Conservation (phyloP, 139 green algal species). For the Coccomyxa sp. region DNA sequence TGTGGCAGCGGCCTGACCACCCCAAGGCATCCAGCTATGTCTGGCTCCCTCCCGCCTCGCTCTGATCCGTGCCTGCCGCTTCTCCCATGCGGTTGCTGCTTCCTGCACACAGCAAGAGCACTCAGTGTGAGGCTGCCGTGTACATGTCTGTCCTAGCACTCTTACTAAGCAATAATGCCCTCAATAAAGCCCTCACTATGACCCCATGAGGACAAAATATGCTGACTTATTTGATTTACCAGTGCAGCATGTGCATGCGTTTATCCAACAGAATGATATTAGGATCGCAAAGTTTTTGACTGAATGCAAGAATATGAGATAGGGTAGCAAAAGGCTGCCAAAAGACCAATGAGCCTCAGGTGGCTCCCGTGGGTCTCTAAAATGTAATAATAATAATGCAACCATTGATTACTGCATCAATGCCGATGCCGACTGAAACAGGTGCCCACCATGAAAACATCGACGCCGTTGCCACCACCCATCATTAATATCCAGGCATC, state of each 20-base stretch:
- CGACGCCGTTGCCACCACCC: conserved; percentile 27
- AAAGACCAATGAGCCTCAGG: neutral
- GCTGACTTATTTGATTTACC: too few species aligned
- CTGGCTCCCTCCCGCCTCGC: neutral
- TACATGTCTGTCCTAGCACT: neutral
- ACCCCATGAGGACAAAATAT: too few species aligned
- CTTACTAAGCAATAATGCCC: neutral
- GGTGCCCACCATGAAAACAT: conserved; percentile 29
- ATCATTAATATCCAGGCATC: conserved; percentile 29
- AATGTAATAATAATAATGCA: neutral
- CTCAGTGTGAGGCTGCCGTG: neutral
- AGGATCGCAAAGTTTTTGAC: neutral
- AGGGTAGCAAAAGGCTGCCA: neutral
- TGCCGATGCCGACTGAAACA: neutral
- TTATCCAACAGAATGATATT: too few species aligned
- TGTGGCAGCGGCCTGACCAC: neutral
- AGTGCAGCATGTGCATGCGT: too few species aligned
- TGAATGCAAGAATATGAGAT: neutral
- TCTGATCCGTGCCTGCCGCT: conserved; percentile 20
- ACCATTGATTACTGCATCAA: neutral
- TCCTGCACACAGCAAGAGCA: neutral
- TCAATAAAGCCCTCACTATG: neutral
- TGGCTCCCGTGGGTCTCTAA: neutral
- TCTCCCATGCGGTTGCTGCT: conserved; percentile 32
- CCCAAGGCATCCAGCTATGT: neutral